These are phyloP conservation scores for Metarhizium robertsii DNA, from an alignment of 2,329 filamentous ascomycete genomes.

Conservation along the genomic window DNA sequence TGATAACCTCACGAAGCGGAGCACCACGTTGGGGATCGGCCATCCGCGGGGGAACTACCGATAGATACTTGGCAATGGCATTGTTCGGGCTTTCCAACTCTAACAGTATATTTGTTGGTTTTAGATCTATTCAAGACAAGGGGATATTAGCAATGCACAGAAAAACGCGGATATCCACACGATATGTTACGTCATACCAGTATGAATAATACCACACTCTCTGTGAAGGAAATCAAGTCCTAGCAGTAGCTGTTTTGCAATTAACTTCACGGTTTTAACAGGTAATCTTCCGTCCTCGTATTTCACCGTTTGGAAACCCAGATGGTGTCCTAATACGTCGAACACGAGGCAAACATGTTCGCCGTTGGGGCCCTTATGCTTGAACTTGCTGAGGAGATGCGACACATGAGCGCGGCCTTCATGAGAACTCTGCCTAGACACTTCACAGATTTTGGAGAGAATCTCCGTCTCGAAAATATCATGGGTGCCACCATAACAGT, in stretches of 20 bases:
- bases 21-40: background rate
- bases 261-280: conserved; percentile 1
- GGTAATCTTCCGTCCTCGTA: background rate
- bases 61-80: background rate
- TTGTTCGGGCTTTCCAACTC: background rate
- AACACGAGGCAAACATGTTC: conserved; percentile 1
- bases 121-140: background rate
- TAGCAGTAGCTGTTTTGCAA: background rate
- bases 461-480: conserved; percentile 1
- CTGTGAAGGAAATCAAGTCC: background rate
- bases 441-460: background rate
- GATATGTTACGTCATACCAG: background rate
- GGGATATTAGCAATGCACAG: background rate
- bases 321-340: conserved; percentile 1
- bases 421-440: background rate
- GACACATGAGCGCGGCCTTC: background rate
- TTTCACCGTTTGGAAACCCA: background rate
- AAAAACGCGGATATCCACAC: background rate
- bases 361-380: background rate
- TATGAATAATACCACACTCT: background rate
- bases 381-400: background rate
- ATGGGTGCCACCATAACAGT: conserved; percentile 1
- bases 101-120: background rate
- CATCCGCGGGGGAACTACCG: background rate
- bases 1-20: background rate